Evolutionary conservation across 2,329 filamentous ascomycete genomes (phyloP).

Genomic region (Talaromyces verruculosus): DNA sequence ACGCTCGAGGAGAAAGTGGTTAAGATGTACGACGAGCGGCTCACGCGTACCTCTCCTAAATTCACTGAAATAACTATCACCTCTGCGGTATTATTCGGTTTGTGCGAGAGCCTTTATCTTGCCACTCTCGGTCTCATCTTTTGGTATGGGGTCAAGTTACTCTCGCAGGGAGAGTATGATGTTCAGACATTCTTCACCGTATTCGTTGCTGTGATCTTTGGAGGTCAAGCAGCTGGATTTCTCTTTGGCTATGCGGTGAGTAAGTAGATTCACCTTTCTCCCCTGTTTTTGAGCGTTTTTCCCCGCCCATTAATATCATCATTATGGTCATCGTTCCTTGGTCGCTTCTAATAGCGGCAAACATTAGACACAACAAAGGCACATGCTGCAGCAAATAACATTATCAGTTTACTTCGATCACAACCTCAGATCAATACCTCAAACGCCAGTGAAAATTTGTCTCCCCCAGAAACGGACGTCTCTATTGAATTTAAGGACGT

Average conservation of each 20-base stretch:
- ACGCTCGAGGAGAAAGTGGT: not conserved
- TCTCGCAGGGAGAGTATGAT: conserved; percentile 51
- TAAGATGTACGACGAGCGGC: not conserved
- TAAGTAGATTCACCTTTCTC: conserved; percentile 1
- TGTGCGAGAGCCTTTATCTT: conserved; percentile 27
- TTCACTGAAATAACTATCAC: not conserved
- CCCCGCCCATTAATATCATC: not conserved
- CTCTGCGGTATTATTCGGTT: not conserved
- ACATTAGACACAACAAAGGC: not conserved
- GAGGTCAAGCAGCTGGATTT: conserved; percentile 31
- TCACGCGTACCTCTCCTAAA: not conserved
- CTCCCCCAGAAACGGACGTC: not conserved
- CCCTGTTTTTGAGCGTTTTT: not conserved
- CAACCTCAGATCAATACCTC: not conserved
- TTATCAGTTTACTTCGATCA: not conserved
- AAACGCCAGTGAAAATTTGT: not conserved
- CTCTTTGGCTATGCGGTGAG: conserved; percentile 35
- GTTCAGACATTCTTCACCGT: conserved; percentile 46
- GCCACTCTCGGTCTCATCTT: conserved; percentile 51
- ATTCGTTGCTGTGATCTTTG: conserved; percentile 47
- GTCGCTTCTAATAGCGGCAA: not conserved
- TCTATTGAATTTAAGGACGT: not conserved
- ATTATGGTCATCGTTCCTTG: not conserved
- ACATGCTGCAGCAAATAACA: not conserved
- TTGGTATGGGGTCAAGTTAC: conserved; percentile 64